Percentiles rank a stretch among this genome's conserved stretches.
phyloP scores from a whole-genome alignment of 1,139 yeast genomes.

The Geotrichum fermentans region DNA sequence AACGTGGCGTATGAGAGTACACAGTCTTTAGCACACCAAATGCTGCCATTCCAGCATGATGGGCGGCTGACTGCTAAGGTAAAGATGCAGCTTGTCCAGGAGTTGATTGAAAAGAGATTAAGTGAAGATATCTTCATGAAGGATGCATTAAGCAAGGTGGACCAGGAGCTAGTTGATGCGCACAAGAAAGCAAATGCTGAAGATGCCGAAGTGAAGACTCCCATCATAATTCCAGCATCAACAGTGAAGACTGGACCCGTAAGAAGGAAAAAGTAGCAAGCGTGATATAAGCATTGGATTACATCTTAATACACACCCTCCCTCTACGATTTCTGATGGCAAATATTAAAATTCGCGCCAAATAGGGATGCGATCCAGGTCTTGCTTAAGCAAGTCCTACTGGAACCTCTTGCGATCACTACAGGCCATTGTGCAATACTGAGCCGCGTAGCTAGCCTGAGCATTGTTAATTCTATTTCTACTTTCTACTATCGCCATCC shows the following conservation, averaged over 20 bases:
- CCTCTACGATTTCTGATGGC: too few relatives aligned
- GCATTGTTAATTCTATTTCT: too few relatives aligned
- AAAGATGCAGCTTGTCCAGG: slow-evolving; percentile 10
- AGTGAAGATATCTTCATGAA: slow-evolving; percentile 16
- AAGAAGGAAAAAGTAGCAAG: background rate
- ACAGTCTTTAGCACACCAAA: slow-evolving; percentile 16
- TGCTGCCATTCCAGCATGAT: slow-evolving; percentile 14
- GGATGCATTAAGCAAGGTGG: slow-evolving; percentile 16
- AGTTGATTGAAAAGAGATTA: slow-evolving; percentile 16
- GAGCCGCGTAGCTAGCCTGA: too few relatives aligned
- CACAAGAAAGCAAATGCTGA: background rate
- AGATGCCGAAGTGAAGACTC: background rate
- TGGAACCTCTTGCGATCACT: too few relatives aligned
- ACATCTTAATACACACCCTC: too few relatives aligned
- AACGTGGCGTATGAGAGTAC: slow-evolving; percentile 15
- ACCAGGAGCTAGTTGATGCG: too few relatives aligned
- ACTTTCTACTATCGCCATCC: too few relatives aligned
- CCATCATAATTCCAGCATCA: background rate
- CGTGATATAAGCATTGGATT: background rate
- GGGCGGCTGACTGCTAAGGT: slow-evolving; percentile 3
- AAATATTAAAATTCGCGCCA: too few relatives aligned
- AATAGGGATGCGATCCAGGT: too few relatives aligned
- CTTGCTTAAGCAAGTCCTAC: too few relatives aligned
- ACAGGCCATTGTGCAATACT: too few relatives aligned
- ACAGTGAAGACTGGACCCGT: background rate